These are phyloP conservation scores for Xylaria sp. DNA, from an alignment of 2,329 filamentous ascomycete species.

Conservation along the genomic window DNA sequence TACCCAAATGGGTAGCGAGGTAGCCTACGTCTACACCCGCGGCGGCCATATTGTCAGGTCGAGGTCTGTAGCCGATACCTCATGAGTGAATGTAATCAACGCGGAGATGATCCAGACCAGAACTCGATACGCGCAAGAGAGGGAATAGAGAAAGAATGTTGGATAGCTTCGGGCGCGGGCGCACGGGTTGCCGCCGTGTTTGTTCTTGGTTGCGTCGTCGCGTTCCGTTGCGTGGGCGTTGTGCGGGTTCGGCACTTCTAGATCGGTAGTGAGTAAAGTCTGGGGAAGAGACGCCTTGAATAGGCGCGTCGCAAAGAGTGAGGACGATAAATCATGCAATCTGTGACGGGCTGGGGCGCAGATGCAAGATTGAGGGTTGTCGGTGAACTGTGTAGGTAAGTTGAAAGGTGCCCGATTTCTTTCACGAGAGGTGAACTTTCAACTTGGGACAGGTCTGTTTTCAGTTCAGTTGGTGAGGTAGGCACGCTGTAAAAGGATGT, in stretches of 20 bases:
- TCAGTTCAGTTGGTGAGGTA: constrained; percentile 28
- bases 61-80: constrained; percentile 20
- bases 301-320: constrained; percentile 10
- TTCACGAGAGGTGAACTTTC: constrained; percentile 11
- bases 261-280: constrained; percentile 4
- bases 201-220: neutral
- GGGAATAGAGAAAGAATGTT: neutral
- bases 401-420: constrained; percentile 11
- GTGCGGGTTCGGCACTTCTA: neutral
- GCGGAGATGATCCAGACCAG: neutral
- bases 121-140: neutral
- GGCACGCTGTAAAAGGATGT: constrained; percentile 3
- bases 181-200: neutral
- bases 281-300: neutral
- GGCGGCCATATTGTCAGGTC: constrained; percentile 50
- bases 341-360: neutral
- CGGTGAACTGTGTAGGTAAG: neutral
- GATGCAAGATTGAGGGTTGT: neutral
- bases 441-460: constrained; percentile 23
- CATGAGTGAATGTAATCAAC: constrained; percentile 20
- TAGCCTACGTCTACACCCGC: constrained; percentile 64
- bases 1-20: constrained; percentile 64
- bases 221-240: constrained; percentile 1
- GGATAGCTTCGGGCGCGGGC: neutral
- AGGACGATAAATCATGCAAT: neutral